These are phyloP conservation scores for Anaeromyces robustus DNA, from an alignment of 192 early-diverging fungal species.

Conservation along the genomic window DNA sequence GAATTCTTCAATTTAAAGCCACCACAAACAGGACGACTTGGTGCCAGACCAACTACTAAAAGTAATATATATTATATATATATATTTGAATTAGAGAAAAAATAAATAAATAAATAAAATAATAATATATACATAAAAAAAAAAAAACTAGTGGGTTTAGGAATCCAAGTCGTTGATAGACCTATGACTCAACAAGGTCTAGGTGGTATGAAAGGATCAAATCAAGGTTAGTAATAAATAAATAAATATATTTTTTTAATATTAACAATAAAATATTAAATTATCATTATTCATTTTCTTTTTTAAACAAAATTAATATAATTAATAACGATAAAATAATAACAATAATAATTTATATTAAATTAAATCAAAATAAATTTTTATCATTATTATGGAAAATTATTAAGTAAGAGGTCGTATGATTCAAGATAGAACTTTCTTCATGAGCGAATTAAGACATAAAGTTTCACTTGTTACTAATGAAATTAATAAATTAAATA, in stretches of 20 bases:
- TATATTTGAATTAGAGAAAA: no score
- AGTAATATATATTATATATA: not conserved
- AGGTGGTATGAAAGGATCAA: constrained; percentile 22
- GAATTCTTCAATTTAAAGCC: not conserved
- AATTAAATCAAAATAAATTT: no score
- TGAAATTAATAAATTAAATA: constrained; percentile 26
- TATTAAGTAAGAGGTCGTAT: constrained; percentile 20
- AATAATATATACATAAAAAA: not conserved
- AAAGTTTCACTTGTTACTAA: constrained; percentile 18
- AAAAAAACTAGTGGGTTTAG: not conserved
- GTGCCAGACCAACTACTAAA: not conserved
- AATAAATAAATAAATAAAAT: no score
- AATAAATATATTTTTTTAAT: not conserved
- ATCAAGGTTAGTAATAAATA: not conserved
- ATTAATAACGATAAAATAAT: no score
- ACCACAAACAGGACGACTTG: not conserved
- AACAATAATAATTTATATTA: no score
- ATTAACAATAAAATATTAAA: no score
- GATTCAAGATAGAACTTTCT: constrained; percentile 35
- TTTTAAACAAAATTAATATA: no score
- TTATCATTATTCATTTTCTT: no score
- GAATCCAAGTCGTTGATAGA: constrained; percentile 13
- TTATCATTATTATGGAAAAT: not conserved
- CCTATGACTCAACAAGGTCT: constrained; percentile 46
- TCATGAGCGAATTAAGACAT: constrained; percentile 33